Evolutionary conservation across 305 asterid species (phyloP).

Genomic region (Fraxinus greggii): DNA sequence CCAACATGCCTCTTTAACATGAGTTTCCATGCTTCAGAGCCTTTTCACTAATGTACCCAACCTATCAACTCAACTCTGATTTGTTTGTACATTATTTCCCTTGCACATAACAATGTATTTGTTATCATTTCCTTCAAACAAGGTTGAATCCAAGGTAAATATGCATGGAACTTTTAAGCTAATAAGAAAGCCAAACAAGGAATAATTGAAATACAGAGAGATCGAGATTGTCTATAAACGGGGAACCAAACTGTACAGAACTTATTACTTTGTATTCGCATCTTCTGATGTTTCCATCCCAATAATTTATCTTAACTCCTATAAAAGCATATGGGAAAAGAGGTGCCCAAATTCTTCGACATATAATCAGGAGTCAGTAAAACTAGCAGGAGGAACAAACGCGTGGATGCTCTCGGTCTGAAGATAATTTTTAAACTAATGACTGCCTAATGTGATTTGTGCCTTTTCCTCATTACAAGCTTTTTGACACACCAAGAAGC

Average conservation of each 20-base stretch:
- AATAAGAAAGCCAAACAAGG: not conserved
- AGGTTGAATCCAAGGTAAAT: not conserved
- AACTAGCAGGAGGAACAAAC: constrained; percentile 27
- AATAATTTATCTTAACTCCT: no score
- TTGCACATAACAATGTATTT: not conserved
- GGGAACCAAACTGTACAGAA: not conserved
- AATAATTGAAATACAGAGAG: not conserved
- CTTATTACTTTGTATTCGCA: not conserved
- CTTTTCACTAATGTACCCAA: not conserved
- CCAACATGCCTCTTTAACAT: not conserved
- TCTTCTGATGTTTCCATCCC: no score
- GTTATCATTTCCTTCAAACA: not conserved
- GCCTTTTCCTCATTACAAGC: constrained; percentile 1
- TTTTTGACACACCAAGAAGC: constrained; percentile 2
- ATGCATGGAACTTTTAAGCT: not conserved
- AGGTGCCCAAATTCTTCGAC: not conserved
- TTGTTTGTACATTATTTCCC: not conserved
- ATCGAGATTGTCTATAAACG: not conserved
- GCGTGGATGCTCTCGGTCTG: constrained; percentile 23
- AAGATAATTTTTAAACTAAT: not conserved
- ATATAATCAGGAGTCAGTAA: not conserved
- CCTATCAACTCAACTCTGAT: not conserved
- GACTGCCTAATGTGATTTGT: constrained; percentile 17
- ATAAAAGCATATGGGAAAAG: no score
- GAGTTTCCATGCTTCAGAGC: not conserved